Conservation (phyloP, 176 grass and related monocot genomes). For the Aegilops speltoides region DNA sequence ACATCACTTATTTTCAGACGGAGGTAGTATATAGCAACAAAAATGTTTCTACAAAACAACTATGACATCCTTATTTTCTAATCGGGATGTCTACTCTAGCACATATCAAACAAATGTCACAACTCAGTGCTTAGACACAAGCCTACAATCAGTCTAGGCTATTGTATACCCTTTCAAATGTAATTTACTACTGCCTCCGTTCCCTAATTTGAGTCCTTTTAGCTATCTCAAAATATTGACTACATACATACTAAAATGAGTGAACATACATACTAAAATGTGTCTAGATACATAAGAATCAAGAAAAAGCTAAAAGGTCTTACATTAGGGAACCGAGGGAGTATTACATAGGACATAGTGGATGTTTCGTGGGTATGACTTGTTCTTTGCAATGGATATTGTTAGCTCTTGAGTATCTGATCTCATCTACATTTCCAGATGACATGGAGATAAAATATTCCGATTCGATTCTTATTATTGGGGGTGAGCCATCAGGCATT, state of each 20-base stretch:
- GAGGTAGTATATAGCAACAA: neutral
- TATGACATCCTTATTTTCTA: neutral
- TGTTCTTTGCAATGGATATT: neutral
- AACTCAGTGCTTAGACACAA: neutral
- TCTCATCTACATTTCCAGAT: conserved; percentile 27
- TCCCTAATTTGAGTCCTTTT: too few species aligned
- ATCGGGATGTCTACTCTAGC: neutral
- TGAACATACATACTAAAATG: too few species aligned
- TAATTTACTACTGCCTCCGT: neutral
- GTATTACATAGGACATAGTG: neutral
- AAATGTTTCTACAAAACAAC: neutral
- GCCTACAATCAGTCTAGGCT: neutral
- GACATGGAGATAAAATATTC: conserved; percentile 47
- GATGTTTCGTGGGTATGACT: neutral
- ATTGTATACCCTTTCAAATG: neutral
- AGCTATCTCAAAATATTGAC: too few species aligned
- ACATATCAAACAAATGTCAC: neutral
- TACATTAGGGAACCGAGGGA: too few species aligned
- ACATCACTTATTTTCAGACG: too few species aligned
- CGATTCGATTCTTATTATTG: conserved; percentile 35
- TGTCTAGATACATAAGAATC: too few species aligned
- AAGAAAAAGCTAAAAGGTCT: too few species aligned
- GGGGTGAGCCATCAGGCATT: conserved; percentile 40
- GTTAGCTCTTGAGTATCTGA: conserved; percentile 7
- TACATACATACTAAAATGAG: too few species aligned